These are phyloP conservation scores for Rhizopus microsporus DNA, from an alignment of 371 early-diverging fungal genomes.

Conservation along the genomic window DNA sequence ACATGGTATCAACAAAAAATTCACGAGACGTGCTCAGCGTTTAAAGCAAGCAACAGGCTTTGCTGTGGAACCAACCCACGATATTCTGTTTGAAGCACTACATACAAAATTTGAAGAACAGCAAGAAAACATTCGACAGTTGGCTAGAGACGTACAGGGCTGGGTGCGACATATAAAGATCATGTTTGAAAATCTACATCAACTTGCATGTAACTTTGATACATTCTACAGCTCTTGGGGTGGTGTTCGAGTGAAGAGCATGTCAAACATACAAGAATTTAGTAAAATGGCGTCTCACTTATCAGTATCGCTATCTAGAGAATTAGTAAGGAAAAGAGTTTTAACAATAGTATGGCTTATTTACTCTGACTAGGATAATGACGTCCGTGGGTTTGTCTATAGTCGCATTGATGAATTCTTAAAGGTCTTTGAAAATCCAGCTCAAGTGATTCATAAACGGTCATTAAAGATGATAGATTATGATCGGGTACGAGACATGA, in stretches of 20 bases:
- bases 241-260: slow-evolving; percentile 41
- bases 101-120: slow-evolving; percentile 63
- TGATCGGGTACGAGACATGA: slow-evolving; percentile 63
- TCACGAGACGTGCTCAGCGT: slow-evolving; percentile 64
- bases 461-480: slow-evolving; percentile 76
- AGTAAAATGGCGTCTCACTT: slow-evolving; percentile 27
- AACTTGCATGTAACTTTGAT: slow-evolving; percentile 58
- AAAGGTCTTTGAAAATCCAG: slow-evolving; percentile 66
- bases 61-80: slow-evolving; percentile 51
- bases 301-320: slow-evolving; percentile 32
- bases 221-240: slow-evolving; percentile 57
- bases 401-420: slow-evolving; percentile 62
- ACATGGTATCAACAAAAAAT: slow-evolving; percentile 76
- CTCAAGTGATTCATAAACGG: slow-evolving; percentile 76
- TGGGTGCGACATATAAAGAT: slow-evolving; percentile 62
- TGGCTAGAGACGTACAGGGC: slow-evolving; percentile 54
- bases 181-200: slow-evolving; percentile 58
- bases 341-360: slow-evolving; percentile 4
- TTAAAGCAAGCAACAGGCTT: slow-evolving; percentile 50
- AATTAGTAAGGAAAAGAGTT: slow-evolving; percentile 28
- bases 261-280: slow-evolving; percentile 36
- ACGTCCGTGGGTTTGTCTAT: slow-evolving; percentile 46
- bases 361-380: slow-evolving; percentile 11
- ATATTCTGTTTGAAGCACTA: slow-evolving; percentile 60
- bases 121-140: slow-evolving; percentile 52